Base-by-base conservation (phyloP, 306 rosid genomes). In the Phaseolus lunatus region DNA sequence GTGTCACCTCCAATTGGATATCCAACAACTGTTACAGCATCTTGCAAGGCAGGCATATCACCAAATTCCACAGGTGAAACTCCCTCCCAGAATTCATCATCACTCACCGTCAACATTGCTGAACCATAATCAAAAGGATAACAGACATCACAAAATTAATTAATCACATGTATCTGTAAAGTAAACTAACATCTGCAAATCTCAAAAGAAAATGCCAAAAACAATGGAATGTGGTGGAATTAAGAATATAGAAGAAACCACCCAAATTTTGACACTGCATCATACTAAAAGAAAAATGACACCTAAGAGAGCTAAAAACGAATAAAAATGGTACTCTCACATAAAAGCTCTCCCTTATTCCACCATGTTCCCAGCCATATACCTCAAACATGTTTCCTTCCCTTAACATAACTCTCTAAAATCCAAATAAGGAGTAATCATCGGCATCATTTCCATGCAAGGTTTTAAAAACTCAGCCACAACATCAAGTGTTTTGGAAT, bases 1-100 rank as follows among this genome's bases (percentile, higher is more conserved):
- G 98, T 96, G 86, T 96, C 97, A 39, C 98, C 97, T 9, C 99
- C 99, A 84, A 96, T 91, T 9, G 99, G 99, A 65, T 96, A 96
- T 72, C 99, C 98, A 70, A 96, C 98, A 27, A 96, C 99, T 76
- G 92, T 96, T 47, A 96, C 96, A 0, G 98, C 96, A 81, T 96
- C 99, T 83, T 92, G 98, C 57, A 96, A 91, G 3, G 97, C 78
- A 29, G 98, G 98, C 84, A 96, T 81, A 18, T 86, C 86, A 61
- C 99, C 97, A 72, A 96, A 96, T 71, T 92, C 93, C 49, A 96
- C 94, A 35, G 96, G 91, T 11, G 87, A 82, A 76, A 96, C 95
- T 66, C 97, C 99, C 70, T 91, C 81, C 99, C 97, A 95, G 83
- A 96, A 96, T 86, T 96, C 98, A 13, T 96, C 87, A 56, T 91